A percentile compares a stretch with the other conserved stretches of the same genome.
Evolutionary conservation across 2,329 filamentous ascomycete species (phyloP).

Genomic region (Trichoderma sp.): DNA sequence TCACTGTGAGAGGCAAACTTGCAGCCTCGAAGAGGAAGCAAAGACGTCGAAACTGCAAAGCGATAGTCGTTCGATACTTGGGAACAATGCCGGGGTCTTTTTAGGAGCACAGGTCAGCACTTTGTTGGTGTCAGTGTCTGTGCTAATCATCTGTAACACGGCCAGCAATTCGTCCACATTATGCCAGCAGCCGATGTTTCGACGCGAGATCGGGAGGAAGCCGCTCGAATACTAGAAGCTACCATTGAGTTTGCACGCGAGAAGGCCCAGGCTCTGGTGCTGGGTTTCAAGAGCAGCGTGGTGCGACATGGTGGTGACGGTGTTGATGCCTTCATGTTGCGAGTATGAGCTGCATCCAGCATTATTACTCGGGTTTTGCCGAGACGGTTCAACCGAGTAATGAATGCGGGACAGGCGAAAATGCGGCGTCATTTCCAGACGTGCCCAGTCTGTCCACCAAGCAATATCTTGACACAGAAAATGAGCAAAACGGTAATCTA

Average conservation of each 20-base stretch:
- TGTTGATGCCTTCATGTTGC: neutral
- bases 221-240: neutral
- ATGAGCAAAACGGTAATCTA: too few species aligned
- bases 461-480: too few species aligned
- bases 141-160: neutral
- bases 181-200: neutral
- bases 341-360: neutral
- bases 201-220: constrained; percentile 18
- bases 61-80: neutral
- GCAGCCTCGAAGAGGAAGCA: neutral
- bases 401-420: too few species aligned
- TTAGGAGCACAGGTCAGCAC: too few species aligned
- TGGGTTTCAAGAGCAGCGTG: constrained; percentile 18
- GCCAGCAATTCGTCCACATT: neutral
- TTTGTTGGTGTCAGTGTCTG: neutral
- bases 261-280: neutral
- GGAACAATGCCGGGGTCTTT: too few species aligned
- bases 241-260: neutral
- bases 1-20: neutral
- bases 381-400: neutral
- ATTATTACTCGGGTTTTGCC: neutral
- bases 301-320: constrained; percentile 9
- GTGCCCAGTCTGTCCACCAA: too few species aligned
- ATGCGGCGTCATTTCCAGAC: too few species aligned
- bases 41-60: neutral